Conservation (phyloP, 2,329 filamentous ascomycete genomes). For the Mycosphaerella sp. region DNA sequence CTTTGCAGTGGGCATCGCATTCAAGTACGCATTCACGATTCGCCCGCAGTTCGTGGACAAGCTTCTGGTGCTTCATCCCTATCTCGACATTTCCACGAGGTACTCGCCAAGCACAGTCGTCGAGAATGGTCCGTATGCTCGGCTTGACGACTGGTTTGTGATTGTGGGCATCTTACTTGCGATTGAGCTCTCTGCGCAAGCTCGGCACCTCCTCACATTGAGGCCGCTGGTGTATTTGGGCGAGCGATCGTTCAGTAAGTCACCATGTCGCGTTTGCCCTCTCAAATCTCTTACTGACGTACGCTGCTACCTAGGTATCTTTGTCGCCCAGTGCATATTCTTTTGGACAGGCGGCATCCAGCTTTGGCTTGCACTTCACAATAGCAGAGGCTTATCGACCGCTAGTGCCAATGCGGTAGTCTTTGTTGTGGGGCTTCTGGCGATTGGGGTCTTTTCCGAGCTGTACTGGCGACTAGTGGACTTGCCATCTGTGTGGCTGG, state of each 20-base stretch:
- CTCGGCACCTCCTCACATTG: conserved; percentile 23
- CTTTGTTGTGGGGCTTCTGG: conserved; percentile 20
- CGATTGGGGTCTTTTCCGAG: conserved; percentile 22
- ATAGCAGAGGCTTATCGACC: conserved; percentile 8
- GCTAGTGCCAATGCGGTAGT: conserved; percentile 26
- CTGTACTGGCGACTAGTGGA: conserved; percentile 26
- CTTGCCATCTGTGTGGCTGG: conserved; percentile 24
- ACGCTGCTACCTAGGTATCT: conserved; percentile 23
- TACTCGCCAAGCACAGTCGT: conserved; percentile 15
- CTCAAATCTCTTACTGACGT: conserved; percentile 1
- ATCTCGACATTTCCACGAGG: conserved; percentile 24
- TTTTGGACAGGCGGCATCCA: conserved; percentile 31
- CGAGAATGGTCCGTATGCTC: conserved; percentile 24
- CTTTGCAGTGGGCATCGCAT: conserved; percentile 19
- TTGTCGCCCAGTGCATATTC: conserved; percentile 26
- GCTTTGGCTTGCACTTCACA: conserved; percentile 25
- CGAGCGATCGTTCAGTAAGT: conserved; percentile 30
- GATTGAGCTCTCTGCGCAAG: conserved; percentile 19
- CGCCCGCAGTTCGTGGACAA: conserved; percentile 26
- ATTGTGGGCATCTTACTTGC: conserved; percentile 26
- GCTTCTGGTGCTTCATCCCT: conserved; percentile 27
- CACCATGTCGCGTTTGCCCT: neutral
- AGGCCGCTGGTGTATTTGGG: conserved; percentile 25
- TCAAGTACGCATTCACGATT: conserved; percentile 28
- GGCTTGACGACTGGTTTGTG: conserved; percentile 30